Evolutionary conservation across 1,139 yeast species (phyloP).

Genomic region (Hyphopichia wangnamkhiaoensis): DNA sequence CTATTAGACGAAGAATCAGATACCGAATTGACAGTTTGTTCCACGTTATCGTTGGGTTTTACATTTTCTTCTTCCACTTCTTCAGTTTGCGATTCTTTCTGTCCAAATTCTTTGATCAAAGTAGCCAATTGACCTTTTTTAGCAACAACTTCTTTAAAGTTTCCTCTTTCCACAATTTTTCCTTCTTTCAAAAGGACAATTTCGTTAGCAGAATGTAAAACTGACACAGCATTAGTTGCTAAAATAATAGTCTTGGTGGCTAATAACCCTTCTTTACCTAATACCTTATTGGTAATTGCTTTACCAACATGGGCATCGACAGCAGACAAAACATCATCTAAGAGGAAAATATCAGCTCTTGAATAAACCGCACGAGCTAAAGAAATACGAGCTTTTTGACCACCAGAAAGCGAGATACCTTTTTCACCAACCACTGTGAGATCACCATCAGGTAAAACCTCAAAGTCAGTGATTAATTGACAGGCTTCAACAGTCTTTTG

Average conservation of each 20-base stretch:
- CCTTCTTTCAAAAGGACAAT: slow-evolving; percentile 30
- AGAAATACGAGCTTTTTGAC: slow-evolving; percentile 45
- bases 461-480: slow-evolving; percentile 36
- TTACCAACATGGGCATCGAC: slow-evolving; percentile 44
- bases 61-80: slow-evolving; percentile 12
- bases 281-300: slow-evolving; percentile 31
- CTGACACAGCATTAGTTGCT: slow-evolving; percentile 40
- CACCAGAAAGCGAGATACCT: slow-evolving; percentile 47
- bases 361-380: slow-evolving; percentile 46
- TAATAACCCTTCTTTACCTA: slow-evolving; percentile 30
- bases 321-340: slow-evolving; percentile 42
- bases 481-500: slow-evolving; percentile 35
- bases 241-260: slow-evolving; percentile 34
- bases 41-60: neutral
- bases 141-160: slow-evolving; percentile 24
- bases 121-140: slow-evolving; percentile 21
- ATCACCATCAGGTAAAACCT: slow-evolving; percentile 42
- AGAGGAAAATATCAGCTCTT: slow-evolving; percentile 37
- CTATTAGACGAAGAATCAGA: slow-evolving; percentile 1
- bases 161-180: slow-evolving; percentile 34
- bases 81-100: slow-evolving; percentile 15
- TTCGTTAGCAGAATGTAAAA: slow-evolving; percentile 31
- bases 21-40: neutral
- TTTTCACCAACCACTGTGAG: slow-evolving; percentile 45
- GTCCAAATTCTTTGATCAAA: slow-evolving; percentile 27